Percentiles rank a stretch among this genome's conserved stretches.
Evolutionary conservation across 306 rosid genomes (phyloP).

Genomic region (Quercus glauca): DNA sequence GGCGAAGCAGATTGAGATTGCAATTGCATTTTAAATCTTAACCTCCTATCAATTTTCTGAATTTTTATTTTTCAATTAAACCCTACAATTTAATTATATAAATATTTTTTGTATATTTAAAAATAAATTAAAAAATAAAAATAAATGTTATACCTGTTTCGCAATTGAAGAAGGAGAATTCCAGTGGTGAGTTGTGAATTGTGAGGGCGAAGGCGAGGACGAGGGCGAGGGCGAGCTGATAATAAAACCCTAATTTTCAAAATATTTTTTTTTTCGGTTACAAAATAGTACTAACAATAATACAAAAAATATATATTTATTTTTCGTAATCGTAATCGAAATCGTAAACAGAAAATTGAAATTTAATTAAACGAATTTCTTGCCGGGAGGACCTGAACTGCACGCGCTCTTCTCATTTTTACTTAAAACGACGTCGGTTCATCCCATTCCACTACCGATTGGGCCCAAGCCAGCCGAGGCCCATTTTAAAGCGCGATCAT

Average conservation of each 20-base stretch:
- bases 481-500: background rate
- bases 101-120: too few relatives aligned
- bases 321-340: background rate
- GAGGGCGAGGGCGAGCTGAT: background rate
- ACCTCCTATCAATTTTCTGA: too few relatives aligned
- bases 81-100: too few relatives aligned
- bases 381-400: background rate
- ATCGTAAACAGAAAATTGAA: background rate
- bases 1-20: too few relatives aligned
- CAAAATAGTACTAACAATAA: too few relatives aligned
- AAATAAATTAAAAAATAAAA: too few relatives aligned
- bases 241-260: conserved; percentile 39
- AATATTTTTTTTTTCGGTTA: background rate
- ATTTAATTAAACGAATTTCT: background rate
- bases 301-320: too few relatives aligned
- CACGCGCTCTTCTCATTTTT: background rate
- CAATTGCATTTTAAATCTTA: too few relatives aligned
- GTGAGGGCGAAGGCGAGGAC: too few relatives aligned
- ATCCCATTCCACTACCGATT: background rate
- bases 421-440: background rate
- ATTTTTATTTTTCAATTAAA: too few relatives aligned
- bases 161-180: conserved; percentile 13
- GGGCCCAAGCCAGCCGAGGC: too few relatives aligned
- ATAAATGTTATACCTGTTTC: conserved; percentile 24
- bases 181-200: background rate